Conservation (phyloP, 805 yeast genomes). For the Nakazawaea ambrosiae region DNA sequence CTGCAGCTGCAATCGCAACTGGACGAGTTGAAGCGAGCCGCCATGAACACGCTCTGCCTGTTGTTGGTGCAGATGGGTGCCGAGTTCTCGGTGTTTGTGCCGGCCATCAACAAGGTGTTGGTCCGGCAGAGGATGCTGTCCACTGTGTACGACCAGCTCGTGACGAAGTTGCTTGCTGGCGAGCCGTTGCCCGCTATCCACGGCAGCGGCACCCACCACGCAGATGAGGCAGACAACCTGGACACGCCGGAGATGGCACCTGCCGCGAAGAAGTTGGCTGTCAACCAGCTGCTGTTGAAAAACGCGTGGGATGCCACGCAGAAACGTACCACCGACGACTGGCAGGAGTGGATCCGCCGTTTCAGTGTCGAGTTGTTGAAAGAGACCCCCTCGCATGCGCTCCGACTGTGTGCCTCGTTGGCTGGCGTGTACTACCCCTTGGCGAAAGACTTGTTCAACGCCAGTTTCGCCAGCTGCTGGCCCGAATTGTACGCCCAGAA, state of each 20-base stretch:
- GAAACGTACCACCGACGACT: constrained; percentile 85
- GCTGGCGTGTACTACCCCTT: constrained; percentile 84
- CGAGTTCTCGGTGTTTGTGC: constrained; percentile 81
- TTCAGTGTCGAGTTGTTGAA: constrained; percentile 78
- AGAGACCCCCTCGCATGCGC: constrained; percentile 91
- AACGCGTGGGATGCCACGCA: constrained; percentile 90
- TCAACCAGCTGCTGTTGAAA: constrained; percentile 55
- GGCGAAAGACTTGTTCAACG: constrained; percentile 86
- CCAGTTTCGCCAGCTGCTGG: constrained; percentile 96
- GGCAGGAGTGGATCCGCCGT: constrained; percentile 96
- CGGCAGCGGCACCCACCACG: constrained; percentile 43
- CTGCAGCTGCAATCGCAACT: neutral
- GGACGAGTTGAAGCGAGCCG: constrained; percentile 44
- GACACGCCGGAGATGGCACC: constrained; percentile 60
- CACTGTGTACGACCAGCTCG: constrained; percentile 73
- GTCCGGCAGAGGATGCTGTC: constrained; percentile 60
- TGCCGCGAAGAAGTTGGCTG: constrained; percentile 68
- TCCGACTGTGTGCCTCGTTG: constrained; percentile 85
- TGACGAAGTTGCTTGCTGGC: constrained; percentile 67
- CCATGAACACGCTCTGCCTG: constrained; percentile 76
- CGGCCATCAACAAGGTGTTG: constrained; percentile 65
- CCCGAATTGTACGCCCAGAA: constrained; percentile 80
- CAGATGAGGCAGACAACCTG: constrained; percentile 21
- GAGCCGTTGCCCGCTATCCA: constrained; percentile 83
- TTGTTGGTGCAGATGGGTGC: constrained; percentile 74